Evolutionary conservation across 2,329 filamentous ascomycete species (phyloP), one percentile per base, ranked within the genome.

Genomic region (Ophiostoma pallidulum): DNA sequence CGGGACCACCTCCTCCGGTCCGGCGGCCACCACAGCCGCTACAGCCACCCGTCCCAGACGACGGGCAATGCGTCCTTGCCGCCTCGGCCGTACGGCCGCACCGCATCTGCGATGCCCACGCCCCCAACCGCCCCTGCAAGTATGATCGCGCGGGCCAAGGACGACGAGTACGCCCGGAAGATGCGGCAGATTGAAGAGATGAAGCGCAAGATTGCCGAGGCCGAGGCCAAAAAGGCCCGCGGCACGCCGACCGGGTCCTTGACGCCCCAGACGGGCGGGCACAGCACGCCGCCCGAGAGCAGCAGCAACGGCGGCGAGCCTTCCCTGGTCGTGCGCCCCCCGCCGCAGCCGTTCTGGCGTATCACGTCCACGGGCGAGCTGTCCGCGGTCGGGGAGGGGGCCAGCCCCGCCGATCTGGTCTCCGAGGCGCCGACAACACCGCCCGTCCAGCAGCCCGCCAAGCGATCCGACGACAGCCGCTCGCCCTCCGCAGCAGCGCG

Each of bases 101-200:
- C 66, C 9, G 61, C 54, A 37, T 58, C 64, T 33, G 57, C 65
- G 2, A 60, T 51, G 29, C 59, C 59, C 49, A 74, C 68, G 32
- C 66, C 66, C 38, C 62, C 62, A 31, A 63, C 56, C 58, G 56
- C 63, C 29, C 58, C 63, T 53, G 49, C 60, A 49, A 56, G 63
- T 58, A 53, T 64, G 47, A 57, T 57, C 29, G 45, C 41, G 8
- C 60, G 64, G 45, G 57, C 64, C 22, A 61, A 59, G 53, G 60
- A 58, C 40, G 62, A 67, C 41, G 66, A 74, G 49, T 58, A 78
- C 19, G 64, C 68, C 38, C 65, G 63, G 33, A 78, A 77, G 63
- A 72, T 76, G 53, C 73, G 71, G 48, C 70, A 75, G 53, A 83
- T 84, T 28, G 74, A 80, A 55, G 70, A 74, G 45, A 74, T 82